Evolutionary conservation across 2,329 filamentous ascomycete species (phyloP).

Genomic region (Xylaria arbuscula): DNA sequence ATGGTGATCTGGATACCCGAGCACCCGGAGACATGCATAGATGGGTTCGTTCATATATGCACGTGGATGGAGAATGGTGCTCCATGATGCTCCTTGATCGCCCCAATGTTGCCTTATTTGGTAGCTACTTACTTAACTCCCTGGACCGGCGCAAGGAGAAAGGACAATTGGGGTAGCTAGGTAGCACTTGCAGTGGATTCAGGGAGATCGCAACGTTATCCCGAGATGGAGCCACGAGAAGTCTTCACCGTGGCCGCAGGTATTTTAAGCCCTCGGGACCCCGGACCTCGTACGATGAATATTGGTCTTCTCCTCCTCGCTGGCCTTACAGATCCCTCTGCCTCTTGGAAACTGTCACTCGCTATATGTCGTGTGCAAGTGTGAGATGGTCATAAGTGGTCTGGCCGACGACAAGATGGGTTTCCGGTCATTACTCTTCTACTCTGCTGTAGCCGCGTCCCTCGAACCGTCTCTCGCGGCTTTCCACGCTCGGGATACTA

Average conservation of each 20-base stretch:
- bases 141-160: conserved; percentile 4
- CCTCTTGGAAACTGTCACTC: not conserved
- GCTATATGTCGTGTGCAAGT: not conserved
- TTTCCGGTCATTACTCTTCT: conserved; percentile 31
- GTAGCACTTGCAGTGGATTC: conserved; percentile 30
- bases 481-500: conserved; percentile 19
- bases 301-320: not conserved
- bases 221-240: conserved; percentile 20
- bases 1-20: too few relatives aligned
- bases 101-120: conserved; percentile 17
- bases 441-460: conserved; percentile 22
- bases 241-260: conserved; percentile 8
- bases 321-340: not conserved
- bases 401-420: conserved; percentile 27
- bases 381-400: conserved; percentile 12
- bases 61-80: conserved; percentile 15
- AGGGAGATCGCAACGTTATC: conserved; percentile 4
- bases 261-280: conserved; percentile 13
- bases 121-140: conserved; percentile 17
- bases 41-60: not conserved
- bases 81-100: conserved; percentile 9
- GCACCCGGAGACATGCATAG: not conserved
- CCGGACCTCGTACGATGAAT: not conserved
- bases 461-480: conserved; percentile 31
- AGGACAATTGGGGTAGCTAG: conserved; percentile 21